These are phyloP conservation scores for Rosa lucieae DNA, from an alignment of 306 rosid species.

Conservation along the genomic window DNA sequence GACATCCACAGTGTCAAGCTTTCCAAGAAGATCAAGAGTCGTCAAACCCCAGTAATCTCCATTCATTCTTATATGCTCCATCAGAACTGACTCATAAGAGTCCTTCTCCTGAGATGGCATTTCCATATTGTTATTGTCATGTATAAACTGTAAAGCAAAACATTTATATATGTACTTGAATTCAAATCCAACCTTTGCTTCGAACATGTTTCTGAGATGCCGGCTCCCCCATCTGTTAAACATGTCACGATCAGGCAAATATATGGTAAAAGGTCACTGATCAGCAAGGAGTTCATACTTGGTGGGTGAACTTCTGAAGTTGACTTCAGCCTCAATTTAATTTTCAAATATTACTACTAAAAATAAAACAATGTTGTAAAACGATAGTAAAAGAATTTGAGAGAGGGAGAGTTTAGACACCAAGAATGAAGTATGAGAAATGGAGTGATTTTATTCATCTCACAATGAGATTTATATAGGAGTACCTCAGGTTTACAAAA, in stretches of 20 bases:
- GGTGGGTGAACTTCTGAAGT: too few relatives aligned
- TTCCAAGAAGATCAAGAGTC: constrained; percentile 70
- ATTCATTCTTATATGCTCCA: constrained; percentile 89
- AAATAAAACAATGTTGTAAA: too few relatives aligned
- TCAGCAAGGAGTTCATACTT: too few relatives aligned
- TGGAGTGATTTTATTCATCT: too few relatives aligned
- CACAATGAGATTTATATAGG: too few relatives aligned
- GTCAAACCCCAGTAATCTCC: constrained; percentile 91
- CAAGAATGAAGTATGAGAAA: too few relatives aligned
- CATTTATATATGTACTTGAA: neutral
- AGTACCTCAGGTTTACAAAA: too few relatives aligned
- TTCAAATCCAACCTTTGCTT: constrained; percentile 56
- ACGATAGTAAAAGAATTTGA: too few relatives aligned
- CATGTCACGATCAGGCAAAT: neutral
- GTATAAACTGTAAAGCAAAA: neutral
- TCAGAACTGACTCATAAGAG: constrained; percentile 68
- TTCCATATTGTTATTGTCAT: neutral
- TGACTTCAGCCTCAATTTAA: too few relatives aligned
- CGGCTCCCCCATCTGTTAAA: constrained; percentile 61
- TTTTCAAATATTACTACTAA: too few relatives aligned
- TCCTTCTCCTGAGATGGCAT: constrained; percentile 56
- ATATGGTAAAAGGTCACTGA: neutral
- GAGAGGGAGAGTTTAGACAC: too few relatives aligned
- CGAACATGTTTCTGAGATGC: constrained; percentile 71
- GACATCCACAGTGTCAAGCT: constrained; percentile 59